Evolutionary conservation across 495 filamentous ascomycete species (phyloP), one percentile per base, ranked within the genome.

Genomic region (Barbatosphaeria neglecta): DNA sequence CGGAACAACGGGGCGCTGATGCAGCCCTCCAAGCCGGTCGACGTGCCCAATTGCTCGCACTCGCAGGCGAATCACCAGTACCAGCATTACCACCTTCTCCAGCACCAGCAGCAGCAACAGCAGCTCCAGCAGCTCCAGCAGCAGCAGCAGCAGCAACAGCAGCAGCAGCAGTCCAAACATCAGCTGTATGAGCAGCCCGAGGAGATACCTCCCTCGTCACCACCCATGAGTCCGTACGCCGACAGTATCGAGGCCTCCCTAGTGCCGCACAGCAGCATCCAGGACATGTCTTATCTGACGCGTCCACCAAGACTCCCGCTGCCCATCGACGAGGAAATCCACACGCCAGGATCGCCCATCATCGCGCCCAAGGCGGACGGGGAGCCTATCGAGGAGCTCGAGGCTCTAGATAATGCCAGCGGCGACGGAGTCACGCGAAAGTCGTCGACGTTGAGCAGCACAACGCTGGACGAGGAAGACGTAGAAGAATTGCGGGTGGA

Each of bases 301-400:
- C 80, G 85, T 17, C 89, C 90, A 37, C 90, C 90, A 33, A 83
- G 90, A 38, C 70, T 96, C 53, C 90, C 90, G 38, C 75, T 96
- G 45, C 88, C 90, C 22, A 94, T 96, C 53, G 89, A 87, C 55
- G 83, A 94, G 70, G 87, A 92, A 54, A 73, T 82, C 15, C 81
- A 87, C 52, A 86, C 81, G 1, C 89, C 89, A 6, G 87, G 87
- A 6, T 95, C 89, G 44, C 89, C 89, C 16, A 87, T 93, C 50
- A 67, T 81, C 44, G 78, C 83, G 3, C 75, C 87, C 0, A 70
- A 76, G 22, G 82, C 83, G 61, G 66, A 69, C 42, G 72, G 76
- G 8, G 61, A 72, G 44, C 65, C 66, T 1, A 47, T 80, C 11
- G 77, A 78, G 6, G 60, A 66, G 39, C 49, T 68, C 17, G 64